A percentile compares a stretch with the other conserved stretches of the same genome.
Conservation (phyloP, 495 filamentous ascomycete genomes). For the Oleoguttula mirabilis region DNA sequence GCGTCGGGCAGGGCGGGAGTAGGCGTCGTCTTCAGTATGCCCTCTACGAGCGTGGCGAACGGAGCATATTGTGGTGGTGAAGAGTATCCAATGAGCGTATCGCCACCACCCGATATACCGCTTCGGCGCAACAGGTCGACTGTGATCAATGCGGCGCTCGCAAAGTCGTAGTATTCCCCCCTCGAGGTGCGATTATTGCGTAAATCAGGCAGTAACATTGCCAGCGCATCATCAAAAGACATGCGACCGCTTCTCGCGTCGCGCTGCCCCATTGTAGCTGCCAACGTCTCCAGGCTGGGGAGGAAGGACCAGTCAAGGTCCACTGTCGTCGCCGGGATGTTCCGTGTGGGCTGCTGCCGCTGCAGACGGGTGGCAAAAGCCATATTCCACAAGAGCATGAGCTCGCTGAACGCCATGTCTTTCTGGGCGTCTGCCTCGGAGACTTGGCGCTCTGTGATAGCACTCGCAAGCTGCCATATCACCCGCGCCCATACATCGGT, state of each 20-base stretch:
- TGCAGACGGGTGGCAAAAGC: neutral
- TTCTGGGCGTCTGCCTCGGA: neutral
- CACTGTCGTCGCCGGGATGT: neutral
- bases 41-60: neutral
- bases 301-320: conserved; percentile 10
- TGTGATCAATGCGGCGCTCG: neutral
- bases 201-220: neutral
- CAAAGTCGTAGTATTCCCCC: neutral
- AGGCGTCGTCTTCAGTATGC: neutral
- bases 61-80: no score
- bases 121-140: neutral
- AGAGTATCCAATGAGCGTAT: no score
- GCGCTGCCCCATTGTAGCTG: neutral
- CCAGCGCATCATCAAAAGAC: neutral
- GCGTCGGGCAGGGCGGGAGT: neutral
- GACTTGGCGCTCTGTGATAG: neutral
- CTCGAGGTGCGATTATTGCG: neutral
- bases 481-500: neutral
- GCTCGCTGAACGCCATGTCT: neutral
- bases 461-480: neutral
- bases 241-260: neutral
- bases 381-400: conserved; percentile 9
- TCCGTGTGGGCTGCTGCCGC: neutral
- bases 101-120: neutral
- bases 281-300: neutral